Evolutionary conservation across 306 rosid species (phyloP).

Genomic region (Sechiopsis laciniata): DNA sequence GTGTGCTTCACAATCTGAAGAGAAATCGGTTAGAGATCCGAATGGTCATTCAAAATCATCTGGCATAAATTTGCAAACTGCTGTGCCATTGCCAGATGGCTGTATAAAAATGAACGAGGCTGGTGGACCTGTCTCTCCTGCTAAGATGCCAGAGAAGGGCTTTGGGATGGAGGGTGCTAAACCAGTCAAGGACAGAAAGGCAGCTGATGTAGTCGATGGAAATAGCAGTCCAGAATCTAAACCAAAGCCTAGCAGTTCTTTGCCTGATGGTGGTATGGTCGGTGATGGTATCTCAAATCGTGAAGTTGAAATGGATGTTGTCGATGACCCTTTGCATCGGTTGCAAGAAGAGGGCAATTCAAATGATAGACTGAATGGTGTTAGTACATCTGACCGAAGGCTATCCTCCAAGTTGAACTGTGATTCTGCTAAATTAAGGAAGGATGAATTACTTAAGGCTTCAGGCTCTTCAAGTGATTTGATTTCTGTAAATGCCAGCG

Average conservation of each 20-base stretch:
- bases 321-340: constrained; percentile 26
- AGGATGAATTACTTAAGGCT: constrained; percentile 27
- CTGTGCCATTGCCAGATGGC: constrained; percentile 29
- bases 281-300: constrained; percentile 25
- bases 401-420: constrained; percentile 25
- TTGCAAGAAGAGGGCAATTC: constrained; percentile 27
- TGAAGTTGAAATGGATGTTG: constrained; percentile 29
- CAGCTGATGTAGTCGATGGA: constrained; percentile 26
- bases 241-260: constrained; percentile 20
- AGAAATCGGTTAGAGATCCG: constrained; percentile 28
- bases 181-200: constrained; percentile 28
- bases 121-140: constrained; percentile 25
- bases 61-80: constrained; percentile 24
- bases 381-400: constrained; percentile 27
- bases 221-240: constrained; percentile 33
- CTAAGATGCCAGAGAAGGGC: constrained; percentile 29
- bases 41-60: constrained; percentile 26
- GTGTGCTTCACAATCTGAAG: constrained; percentile 31
- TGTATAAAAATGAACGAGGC: constrained; percentile 33
- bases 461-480: constrained; percentile 31
- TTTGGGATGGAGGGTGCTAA: constrained; percentile 30
- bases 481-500: constrained; percentile 32
- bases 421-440: constrained; percentile 28
- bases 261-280: constrained; percentile 25
- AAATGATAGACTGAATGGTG: constrained; percentile 25